Conservation (phyloP, 768 basidiomycete genomes). For the Epithele typhae region DNA sequence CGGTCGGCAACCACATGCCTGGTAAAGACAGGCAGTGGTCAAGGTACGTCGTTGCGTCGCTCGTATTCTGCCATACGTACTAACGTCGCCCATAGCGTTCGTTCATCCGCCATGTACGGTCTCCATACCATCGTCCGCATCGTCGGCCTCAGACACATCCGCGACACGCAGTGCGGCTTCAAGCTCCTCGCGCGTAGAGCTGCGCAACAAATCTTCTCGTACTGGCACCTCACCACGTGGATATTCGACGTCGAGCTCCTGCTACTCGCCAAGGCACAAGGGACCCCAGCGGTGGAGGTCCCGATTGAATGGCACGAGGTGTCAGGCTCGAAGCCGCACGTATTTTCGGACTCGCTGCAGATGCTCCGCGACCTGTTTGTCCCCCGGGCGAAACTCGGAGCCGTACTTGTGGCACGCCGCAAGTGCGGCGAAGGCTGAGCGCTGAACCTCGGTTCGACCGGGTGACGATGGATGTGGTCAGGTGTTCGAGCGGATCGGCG, state of each 20-base stretch:
- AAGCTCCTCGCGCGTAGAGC: slow-evolving; percentile 87
- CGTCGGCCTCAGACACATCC: slow-evolving; percentile 84
- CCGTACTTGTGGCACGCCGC: too few species aligned
- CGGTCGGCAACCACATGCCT: slow-evolving; percentile 88
- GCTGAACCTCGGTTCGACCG: too few species aligned
- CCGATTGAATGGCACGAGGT: slow-evolving; percentile 94
- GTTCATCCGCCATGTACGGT: slow-evolving; percentile 87
- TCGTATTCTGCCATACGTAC: background rate
- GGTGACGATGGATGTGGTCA: too few species aligned
- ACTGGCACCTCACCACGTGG: slow-evolving; percentile 86
- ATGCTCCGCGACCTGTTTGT: slow-evolving; percentile 89
- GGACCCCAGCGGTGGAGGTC: slow-evolving; percentile 80
- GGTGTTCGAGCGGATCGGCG: too few species aligned
- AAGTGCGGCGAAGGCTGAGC: too few species aligned
- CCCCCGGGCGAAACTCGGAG: slow-evolving; percentile 79
- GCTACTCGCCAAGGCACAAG: slow-evolving; percentile 72
- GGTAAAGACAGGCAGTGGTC: slow-evolving; percentile 89
- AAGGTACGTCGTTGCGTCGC: slow-evolving; percentile 48
- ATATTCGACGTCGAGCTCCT: slow-evolving; percentile 96
- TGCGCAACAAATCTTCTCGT: slow-evolving; percentile 79
- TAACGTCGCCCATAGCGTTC: slow-evolving; percentile 58
- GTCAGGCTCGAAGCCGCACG: slow-evolving; percentile 85
- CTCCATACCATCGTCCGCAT: slow-evolving; percentile 86
- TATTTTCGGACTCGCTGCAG: slow-evolving; percentile 78
- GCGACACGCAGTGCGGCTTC: slow-evolving; percentile 97